Conservation (phyloP, 2,329 filamentous ascomycete species). For the Ophiostoma novo-ulmi region DNA sequence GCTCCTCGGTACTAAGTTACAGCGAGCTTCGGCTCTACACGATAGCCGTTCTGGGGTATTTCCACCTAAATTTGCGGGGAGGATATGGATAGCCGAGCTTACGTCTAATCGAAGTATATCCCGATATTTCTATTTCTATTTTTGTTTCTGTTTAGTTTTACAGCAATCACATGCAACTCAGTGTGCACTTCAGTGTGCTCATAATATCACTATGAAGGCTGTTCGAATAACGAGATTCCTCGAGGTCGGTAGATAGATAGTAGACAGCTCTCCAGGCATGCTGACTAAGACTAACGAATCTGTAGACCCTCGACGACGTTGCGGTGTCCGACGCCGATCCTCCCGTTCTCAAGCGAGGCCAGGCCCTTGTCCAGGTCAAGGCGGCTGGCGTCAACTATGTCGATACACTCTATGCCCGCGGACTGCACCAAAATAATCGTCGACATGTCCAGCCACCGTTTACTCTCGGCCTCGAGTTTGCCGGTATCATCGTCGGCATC, state of each 20-base stretch:
- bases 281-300: not conserved
- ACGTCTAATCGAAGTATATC: not conserved
- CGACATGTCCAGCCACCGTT: constrained; percentile 54
- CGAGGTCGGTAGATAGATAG: not conserved
- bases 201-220: not conserved
- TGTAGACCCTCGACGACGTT: not conserved
- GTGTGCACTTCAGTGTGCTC: not conserved
- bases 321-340: not conserved
- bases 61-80: constrained; percentile 16
- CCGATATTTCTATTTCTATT: not conserved
- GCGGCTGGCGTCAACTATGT: constrained; percentile 57
- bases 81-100: constrained; percentile 17
- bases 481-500: constrained; percentile 45
- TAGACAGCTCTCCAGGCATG: not conserved
- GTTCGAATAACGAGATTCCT: not conserved
- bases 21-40: not conserved
- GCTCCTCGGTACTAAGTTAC: constrained; percentile 12
- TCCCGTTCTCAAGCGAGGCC: not conserved
- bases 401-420: constrained; percentile 54
- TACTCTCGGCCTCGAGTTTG: constrained; percentile 56
- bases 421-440: constrained; percentile 56
- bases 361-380: constrained; percentile 36
- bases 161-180: not conserved
- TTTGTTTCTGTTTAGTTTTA: not conserved
- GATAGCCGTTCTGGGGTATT: not conserved